Evolutionary conservation across 2,329 filamentous ascomycete species (phyloP).

Genomic region (Pseudogymnoascus sp.): DNA sequence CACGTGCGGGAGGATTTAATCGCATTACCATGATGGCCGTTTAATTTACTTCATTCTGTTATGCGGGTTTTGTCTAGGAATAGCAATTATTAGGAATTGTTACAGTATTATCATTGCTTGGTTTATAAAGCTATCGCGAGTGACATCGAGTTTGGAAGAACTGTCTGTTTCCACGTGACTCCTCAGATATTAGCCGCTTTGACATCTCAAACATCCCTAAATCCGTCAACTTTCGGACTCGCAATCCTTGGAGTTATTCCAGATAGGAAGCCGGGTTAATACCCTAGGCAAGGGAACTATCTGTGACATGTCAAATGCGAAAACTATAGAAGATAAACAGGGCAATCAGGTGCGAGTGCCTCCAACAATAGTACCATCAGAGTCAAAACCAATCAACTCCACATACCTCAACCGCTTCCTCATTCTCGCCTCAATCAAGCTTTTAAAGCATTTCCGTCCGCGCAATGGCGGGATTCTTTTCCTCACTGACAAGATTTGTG

Average conservation of each 20-base stretch:
- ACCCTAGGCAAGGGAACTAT: background rate
- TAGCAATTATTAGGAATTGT: background rate
- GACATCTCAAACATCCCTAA: background rate
- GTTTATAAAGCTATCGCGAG: background rate
- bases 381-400: slow-evolving; percentile 10
- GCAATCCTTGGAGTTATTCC: background rate
- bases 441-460: slow-evolving; percentile 13
- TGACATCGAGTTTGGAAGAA: background rate
- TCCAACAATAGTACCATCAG: background rate
- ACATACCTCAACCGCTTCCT: slow-evolving; percentile 2
- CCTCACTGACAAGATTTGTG: slow-evolving; percentile 22
- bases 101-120: background rate
- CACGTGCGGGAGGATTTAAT: background rate
- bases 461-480: slow-evolving; percentile 7
- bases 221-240: background rate
- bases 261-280: background rate
- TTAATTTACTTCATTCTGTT: background rate
- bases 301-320: background rate
- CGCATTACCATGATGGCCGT: background rate
- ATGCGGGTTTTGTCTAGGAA: background rate
- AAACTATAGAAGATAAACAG: background rate
- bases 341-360: background rate
- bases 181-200: background rate
- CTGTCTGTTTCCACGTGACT: background rate
- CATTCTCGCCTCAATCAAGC: slow-evolving; percentile 8